Percentiles rank a stretch among this genome's conserved stretches.
Evolutionary conservation across 805 yeast species (phyloP).

Genomic region (Saccharomycopsis fibuligera): DNA sequence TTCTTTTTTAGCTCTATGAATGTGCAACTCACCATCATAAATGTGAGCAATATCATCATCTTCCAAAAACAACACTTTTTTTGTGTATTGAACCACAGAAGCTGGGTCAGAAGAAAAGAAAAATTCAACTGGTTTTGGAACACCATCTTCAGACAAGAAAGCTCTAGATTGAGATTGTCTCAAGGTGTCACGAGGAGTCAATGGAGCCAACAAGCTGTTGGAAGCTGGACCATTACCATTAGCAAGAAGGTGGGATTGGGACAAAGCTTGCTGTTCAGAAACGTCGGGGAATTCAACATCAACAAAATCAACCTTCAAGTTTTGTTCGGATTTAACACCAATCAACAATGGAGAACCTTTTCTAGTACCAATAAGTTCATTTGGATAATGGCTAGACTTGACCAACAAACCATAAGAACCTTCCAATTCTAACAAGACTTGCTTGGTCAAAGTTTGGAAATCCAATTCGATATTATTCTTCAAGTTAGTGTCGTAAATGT

Average conservation of each 20-base stretch:
- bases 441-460: slow-evolving; percentile 87
- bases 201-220: slow-evolving; percentile 20
- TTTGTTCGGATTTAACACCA: slow-evolving; percentile 94
- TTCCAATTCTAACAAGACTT: slow-evolving; percentile 85
- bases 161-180: slow-evolving; percentile 95
- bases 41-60: slow-evolving; percentile 99
- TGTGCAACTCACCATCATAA: slow-evolving; percentile 95
- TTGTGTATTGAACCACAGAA: slow-evolving; percentile 93
- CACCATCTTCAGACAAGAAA: slow-evolving; percentile 86
- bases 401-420: slow-evolving; percentile 97
- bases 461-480: slow-evolving; percentile 75
- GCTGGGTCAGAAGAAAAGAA: slow-evolving; percentile 96
- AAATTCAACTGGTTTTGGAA: slow-evolving; percentile 91
- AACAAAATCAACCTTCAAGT: slow-evolving; percentile 94
- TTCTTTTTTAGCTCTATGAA: slow-evolving; percentile 88
- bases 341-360: slow-evolving; percentile 96
- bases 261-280: slow-evolving; percentile 28
- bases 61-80: slow-evolving; percentile 91
- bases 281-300: slow-evolving; percentile 93
- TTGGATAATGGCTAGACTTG: slow-evolving; percentile 87
- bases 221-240: slow-evolving; percentile 14
- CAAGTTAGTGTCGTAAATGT: slow-evolving; percentile 71
- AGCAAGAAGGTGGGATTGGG: neutral
- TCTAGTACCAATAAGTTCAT: slow-evolving; percentile 94
- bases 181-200: slow-evolving; percentile 53